phyloP scores from a whole-genome alignment of 2,329 filamentous ascomycete species.

The Leptographium flavum region DNA sequence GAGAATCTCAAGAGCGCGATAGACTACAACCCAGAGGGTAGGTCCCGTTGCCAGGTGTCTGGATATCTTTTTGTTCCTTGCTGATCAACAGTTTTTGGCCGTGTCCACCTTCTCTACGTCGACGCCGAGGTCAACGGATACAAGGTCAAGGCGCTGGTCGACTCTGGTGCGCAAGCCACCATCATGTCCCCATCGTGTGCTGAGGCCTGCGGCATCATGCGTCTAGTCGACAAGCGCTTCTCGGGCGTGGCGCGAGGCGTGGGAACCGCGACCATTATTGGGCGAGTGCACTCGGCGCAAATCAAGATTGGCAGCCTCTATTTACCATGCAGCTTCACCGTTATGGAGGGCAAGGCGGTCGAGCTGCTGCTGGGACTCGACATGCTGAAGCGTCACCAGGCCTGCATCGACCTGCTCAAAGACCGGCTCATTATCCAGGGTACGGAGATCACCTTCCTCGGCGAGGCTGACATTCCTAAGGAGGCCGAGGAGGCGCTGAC shows the following conservation, averaged over 20 bases:
- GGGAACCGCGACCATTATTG: conserved; percentile 86
- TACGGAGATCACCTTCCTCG: conserved; percentile 76
- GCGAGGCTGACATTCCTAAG: conserved; percentile 89
- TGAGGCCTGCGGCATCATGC: conserved; percentile 88
- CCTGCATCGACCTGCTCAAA: conserved; percentile 73
- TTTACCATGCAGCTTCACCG: conserved; percentile 89
- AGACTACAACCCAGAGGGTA: conserved; percentile 94
- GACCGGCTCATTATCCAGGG: conserved; percentile 81
- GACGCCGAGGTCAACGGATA: conserved; percentile 88
- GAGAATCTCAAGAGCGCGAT: conserved; percentile 94
- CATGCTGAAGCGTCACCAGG: conserved; percentile 94
- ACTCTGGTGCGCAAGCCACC: conserved; percentile 92
- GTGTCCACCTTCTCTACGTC: conserved; percentile 93
- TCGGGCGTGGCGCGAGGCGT: conserved; percentile 86
- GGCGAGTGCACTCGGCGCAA: conserved; percentile 86
- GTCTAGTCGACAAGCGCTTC: conserved; percentile 83
- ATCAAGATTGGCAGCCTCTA: conserved; percentile 84
- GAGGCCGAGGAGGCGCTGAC: conserved; percentile 56
- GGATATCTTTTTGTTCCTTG: background rate
- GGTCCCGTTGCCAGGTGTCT: conserved; percentile 14
- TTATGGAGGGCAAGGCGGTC: conserved; percentile 97
- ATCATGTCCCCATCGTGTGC: conserved; percentile 97
- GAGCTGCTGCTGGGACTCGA: conserved; percentile 87
- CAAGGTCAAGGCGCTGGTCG: conserved; percentile 88
- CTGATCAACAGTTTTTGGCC: conserved; percentile 66